Evolutionary conservation across 2,329 filamentous ascomycete species (phyloP).

Genomic region (Chaetoscypha palmicola): DNA sequence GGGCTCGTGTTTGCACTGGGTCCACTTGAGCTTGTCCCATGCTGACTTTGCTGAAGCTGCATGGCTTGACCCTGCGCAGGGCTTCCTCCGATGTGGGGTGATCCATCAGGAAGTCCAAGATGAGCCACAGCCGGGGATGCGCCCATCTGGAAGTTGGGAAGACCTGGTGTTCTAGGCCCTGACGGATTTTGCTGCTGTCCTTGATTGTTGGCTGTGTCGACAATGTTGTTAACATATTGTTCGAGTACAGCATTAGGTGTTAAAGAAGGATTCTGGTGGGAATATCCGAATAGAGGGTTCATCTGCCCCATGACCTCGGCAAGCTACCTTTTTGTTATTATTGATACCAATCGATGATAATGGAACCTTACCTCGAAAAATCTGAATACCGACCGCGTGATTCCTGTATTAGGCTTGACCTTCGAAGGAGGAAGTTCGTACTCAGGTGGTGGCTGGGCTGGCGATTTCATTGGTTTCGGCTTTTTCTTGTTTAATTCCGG

Average conservation of each 20-base stretch:
- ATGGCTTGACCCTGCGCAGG: slow-evolving; percentile 57
- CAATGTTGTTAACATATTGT: slow-evolving; percentile 49
- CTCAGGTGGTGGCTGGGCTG: slow-evolving; percentile 51
- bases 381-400: slow-evolving; percentile 54
- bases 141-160: slow-evolving; percentile 45
- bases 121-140: slow-evolving; percentile 54
- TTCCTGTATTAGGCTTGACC: slow-evolving; percentile 49
- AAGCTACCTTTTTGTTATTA: slow-evolving; percentile 39
- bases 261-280: slow-evolving; percentile 46
- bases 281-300: slow-evolving; percentile 55
- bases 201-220: slow-evolving; percentile 28
- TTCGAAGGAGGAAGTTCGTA: slow-evolving; percentile 52
- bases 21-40: slow-evolving; percentile 58
- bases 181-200: slow-evolving; percentile 20
- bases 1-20: slow-evolving; percentile 56
- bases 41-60: slow-evolving; percentile 61
- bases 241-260: slow-evolving; percentile 53
- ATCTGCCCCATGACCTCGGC: slow-evolving; percentile 61
- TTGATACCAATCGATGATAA: not conserved
- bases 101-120: slow-evolving; percentile 51
- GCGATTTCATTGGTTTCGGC: slow-evolving; percentile 51
- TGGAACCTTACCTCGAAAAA: slow-evolving; percentile 50
- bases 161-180: slow-evolving; percentile 28
- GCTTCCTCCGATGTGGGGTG: slow-evolving; percentile 50
- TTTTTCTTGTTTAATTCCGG: slow-evolving; percentile 66